Base-by-base conservation (phyloP, 2,329 filamentous ascomycete genomes). In the Thelonectria blattea region DNA sequence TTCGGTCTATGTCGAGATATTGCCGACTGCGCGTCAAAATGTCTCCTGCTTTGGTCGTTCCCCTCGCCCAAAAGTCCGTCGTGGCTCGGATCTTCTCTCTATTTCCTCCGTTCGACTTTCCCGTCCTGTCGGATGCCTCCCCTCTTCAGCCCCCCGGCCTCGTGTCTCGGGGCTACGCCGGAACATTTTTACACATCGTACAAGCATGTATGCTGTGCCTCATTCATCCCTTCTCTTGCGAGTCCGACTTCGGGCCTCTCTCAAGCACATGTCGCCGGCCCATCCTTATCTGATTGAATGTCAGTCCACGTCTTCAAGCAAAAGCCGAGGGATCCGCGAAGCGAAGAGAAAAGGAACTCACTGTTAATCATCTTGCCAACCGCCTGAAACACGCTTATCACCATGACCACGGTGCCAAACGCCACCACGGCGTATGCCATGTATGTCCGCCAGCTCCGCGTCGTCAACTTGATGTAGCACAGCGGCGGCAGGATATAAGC, bases 401-500 rank as follows among this genome's bases (percentile, higher is more conserved):
- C 82, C 90, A 97, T 92, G 58, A 97, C 93, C 3, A 83, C 78
- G 55, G 85, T 81, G 5, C 93, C 94, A 81, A 97, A 97, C 12
- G 77, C 86, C 60, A 94, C 91, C n/a, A 87, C 82, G 48, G 83
- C 87, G 24, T 87, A 86, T 12, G 91, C 88, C 62, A 92, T 84
- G 62, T 88, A 88, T 17, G 90, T 92, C 74, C 85, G 88, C 83
- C 88, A 91, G 71, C 86, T 89, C 67, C 88, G 81, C 59, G 88
- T 93, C 67, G 91, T 94, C 61, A 99, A 81, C 79, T 96, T 97
- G 72, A 99, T 91, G 76, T 95, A 99, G 78, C 95, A 99, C 57
- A 98, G 80, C 24, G 95, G 95, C 63, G 95, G 95, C 61, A 99
- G 80, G 50, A 99, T 97, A 74, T 98, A 99, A 0, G 95, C 95